A percentile compares a stretch with the other conserved stretches of the same genome.
phyloP scores from a whole-genome alignment of 805 yeast genomes.

The Saturnispora hagleri region DNA sequence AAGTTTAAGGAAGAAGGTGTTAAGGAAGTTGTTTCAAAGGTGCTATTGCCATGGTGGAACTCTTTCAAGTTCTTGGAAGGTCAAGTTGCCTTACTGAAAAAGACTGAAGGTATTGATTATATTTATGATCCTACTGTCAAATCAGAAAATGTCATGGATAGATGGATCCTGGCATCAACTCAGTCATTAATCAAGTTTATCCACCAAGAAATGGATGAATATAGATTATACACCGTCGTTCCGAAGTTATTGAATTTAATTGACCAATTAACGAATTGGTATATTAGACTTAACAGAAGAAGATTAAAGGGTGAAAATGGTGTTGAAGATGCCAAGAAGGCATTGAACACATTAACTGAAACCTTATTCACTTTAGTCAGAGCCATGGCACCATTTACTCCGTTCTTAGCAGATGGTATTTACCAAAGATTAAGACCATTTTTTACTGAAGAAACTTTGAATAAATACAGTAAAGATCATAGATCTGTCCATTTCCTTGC shows the following conservation, averaged over 20 bases:
- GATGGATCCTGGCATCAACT: slow-evolving; percentile 93
- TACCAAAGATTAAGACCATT: slow-evolving; percentile 63
- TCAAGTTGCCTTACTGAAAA: slow-evolving; percentile 76
- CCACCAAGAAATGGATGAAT: slow-evolving; percentile 82
- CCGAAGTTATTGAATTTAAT: slow-evolving; percentile 82
- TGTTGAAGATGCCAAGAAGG: slow-evolving; percentile 70
- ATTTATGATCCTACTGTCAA: slow-evolving; percentile 54
- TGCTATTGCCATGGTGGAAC: slow-evolving; percentile 97
- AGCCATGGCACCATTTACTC: slow-evolving; percentile 99
- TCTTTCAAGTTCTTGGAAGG: slow-evolving; percentile 94
- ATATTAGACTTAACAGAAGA: slow-evolving; percentile 94
- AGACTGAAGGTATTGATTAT: slow-evolving; percentile 62
- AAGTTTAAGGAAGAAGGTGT: slow-evolving; percentile 99
- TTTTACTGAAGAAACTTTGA: slow-evolving; percentile 51
- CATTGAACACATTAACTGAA: slow-evolving; percentile 85
- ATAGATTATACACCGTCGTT: slow-evolving; percentile 91
- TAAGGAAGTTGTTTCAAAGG: slow-evolving; percentile 93
- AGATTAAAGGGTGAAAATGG: slow-evolving; percentile 96
- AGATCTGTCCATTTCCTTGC: slow-evolving; percentile 89
- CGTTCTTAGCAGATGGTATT: slow-evolving; percentile 85
- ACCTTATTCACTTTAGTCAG: slow-evolving; percentile 81
- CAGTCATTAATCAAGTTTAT: slow-evolving; percentile 83
- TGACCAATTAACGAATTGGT: slow-evolving; percentile 97
- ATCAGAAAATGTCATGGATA: slow-evolving; percentile 91
- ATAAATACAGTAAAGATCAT: slow-evolving; percentile 42